Percentiles rank a stretch among this genome's conserved stretches.
Evolutionary conservation across 345 rosid species (phyloP).

Genomic region (Turritis glabra): DNA sequence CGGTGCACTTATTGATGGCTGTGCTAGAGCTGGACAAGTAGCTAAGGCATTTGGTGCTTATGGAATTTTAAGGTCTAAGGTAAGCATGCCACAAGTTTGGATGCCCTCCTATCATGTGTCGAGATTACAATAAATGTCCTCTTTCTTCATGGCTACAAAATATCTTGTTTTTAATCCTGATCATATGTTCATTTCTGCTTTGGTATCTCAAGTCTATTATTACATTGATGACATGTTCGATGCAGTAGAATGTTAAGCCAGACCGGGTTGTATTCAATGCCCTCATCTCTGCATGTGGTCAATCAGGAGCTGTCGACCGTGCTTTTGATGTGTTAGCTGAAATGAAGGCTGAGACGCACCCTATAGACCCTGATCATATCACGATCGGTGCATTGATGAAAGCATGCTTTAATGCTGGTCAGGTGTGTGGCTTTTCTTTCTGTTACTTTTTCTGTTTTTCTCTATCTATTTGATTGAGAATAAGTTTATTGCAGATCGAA

Average conservation of each 20-base stretch:
- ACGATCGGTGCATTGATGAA: slow-evolving; percentile 87
- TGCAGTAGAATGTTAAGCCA: slow-evolving; percentile 98
- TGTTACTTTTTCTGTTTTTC: slow-evolving; percentile 11
- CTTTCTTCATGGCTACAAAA: slow-evolving; percentile 6
- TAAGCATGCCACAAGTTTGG: slow-evolving; percentile 38
- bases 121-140: background rate
- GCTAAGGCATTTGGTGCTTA: slow-evolving; percentile 99
- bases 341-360: slow-evolving; percentile 80
- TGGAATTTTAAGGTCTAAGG: slow-evolving; percentile 98
- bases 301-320: slow-evolving; percentile 95
- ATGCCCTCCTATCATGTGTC: slow-evolving; percentile 9
- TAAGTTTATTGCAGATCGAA: slow-evolving; percentile 58
- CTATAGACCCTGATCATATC: slow-evolving; percentile 93
- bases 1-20: slow-evolving; percentile 97
- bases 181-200: slow-evolving; percentile 24
- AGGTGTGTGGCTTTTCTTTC: slow-evolving; percentile 51
- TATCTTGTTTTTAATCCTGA: slow-evolving; percentile 22
- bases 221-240: slow-evolving; percentile 50
- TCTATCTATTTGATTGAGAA: slow-evolving; percentile 8
- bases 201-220: slow-evolving; percentile 34
- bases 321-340: slow-evolving; percentile 98
- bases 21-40: slow-evolving; percentile 93
- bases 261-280: slow-evolving; percentile 98
- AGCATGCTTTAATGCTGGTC: slow-evolving; percentile 87
- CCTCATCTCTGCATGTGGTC: slow-evolving; percentile 95